Percentiles rank a stretch among this genome's conserved stretches.
Evolutionary conservation across 805 yeast species (phyloP).

Genomic region (Ogataea paraovalis): DNA sequence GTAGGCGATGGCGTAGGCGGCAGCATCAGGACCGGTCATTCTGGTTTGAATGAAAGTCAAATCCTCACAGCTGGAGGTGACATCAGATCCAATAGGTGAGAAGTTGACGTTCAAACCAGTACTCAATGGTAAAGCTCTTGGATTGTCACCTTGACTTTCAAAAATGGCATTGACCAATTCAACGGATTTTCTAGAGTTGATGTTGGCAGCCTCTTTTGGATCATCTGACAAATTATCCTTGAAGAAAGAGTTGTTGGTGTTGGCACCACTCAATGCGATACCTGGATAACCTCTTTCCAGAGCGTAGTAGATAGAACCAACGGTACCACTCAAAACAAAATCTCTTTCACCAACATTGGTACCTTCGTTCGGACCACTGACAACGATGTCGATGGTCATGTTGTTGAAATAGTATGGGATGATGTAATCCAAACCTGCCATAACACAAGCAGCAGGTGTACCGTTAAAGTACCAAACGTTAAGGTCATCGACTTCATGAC

Average conservation of each 20-base stretch:
- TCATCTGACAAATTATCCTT: slow-evolving; percentile 42
- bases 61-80: slow-evolving; percentile 34
- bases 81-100: slow-evolving; percentile 43
- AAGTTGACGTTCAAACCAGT: slow-evolving; percentile 47
- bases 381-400: slow-evolving; percentile 43
- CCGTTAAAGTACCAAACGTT: slow-evolving; percentile 54
- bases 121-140: slow-evolving; percentile 38
- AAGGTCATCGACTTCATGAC: slow-evolving; percentile 40
- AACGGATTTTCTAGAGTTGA: slow-evolving; percentile 39
- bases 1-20: slow-evolving; percentile 32
- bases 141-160: slow-evolving; percentile 34
- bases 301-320: slow-evolving; percentile 47
- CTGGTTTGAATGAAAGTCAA: slow-evolving; percentile 44
- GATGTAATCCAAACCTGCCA: slow-evolving; percentile 44
- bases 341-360: slow-evolving; percentile 40
- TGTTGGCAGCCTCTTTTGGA: slow-evolving; percentile 38
- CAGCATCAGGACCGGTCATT: slow-evolving; percentile 40
- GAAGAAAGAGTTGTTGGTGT: slow-evolving; percentile 45
- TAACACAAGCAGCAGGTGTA: slow-evolving; percentile 51
- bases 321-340: slow-evolving; percentile 46
- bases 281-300: slow-evolving; percentile 47
- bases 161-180: slow-evolving; percentile 38
- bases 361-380: slow-evolving; percentile 54
- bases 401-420: slow-evolving; percentile 43
- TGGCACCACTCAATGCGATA: slow-evolving; percentile 48